These are phyloP conservation scores for Carex littledalei DNA, from an alignment of 176 grass and related monocot species.

Conservation along the genomic window DNA sequence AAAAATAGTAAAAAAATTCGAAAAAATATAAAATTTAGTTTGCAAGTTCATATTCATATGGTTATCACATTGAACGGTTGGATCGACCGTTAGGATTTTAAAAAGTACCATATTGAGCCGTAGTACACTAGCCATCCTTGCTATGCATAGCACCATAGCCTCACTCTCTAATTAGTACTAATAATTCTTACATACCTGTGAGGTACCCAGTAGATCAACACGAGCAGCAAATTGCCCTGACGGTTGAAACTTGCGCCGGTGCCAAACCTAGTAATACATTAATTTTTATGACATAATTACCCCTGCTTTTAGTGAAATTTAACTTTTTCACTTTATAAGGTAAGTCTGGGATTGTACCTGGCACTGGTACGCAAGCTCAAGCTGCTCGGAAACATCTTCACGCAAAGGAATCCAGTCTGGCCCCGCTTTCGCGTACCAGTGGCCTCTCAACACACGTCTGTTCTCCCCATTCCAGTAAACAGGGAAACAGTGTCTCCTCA, in stretches of 20 bases:
- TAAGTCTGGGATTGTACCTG: conserved; percentile 33
- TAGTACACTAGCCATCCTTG: too few relatives aligned
- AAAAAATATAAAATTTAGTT: too few relatives aligned
- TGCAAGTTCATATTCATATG: too few relatives aligned
- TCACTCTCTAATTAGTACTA: not conserved
- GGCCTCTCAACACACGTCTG: conserved; percentile 86
- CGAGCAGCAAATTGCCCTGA: conserved; percentile 92
- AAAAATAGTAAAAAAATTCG: too few relatives aligned
- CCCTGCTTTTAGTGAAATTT: not conserved
- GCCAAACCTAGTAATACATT: conserved; percentile 58
- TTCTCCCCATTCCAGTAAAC: conserved; percentile 98
- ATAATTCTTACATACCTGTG: conserved; percentile 38
- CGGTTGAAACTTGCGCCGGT: conserved; percentile 84
- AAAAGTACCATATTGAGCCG: too few relatives aligned
- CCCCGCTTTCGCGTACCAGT: conserved; percentile 93
- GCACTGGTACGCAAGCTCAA: conserved; percentile 74
- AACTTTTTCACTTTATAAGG: not conserved
- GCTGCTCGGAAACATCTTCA: conserved; percentile 88
- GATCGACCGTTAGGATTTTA: too few relatives aligned
- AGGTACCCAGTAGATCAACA: conserved; percentile 73
- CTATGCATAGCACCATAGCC: too few relatives aligned
- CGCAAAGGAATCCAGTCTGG: conserved; percentile 94
- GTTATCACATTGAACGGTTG: too few relatives aligned
- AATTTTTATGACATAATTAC: not conserved
- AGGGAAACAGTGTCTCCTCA: conserved; percentile 87